Percentiles rank a stretch among this genome's conserved stretches.
phyloP scores from a whole-genome alignment of 768 basidiomycete genomes.

The button mushroom (Agaricus bisporus) region DNA sequence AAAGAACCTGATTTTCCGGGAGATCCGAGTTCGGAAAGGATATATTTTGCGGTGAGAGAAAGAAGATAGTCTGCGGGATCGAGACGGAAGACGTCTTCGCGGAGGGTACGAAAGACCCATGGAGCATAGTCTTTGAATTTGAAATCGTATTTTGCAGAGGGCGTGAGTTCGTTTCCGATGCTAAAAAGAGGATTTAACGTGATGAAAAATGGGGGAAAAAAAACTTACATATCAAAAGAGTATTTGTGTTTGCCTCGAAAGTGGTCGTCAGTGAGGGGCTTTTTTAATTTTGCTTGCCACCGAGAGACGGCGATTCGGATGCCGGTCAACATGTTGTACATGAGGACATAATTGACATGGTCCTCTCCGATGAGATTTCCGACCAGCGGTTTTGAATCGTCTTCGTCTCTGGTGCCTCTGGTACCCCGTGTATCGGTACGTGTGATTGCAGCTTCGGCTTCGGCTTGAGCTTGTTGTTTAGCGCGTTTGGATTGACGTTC shows the following conservation, averaged over 20 bases:
- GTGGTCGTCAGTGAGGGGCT: slow-evolving; percentile 79
- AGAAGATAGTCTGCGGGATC: slow-evolving; percentile 98
- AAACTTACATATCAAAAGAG: slow-evolving; percentile 91
- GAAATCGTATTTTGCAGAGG: slow-evolving; percentile 97
- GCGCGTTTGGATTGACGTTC: slow-evolving; percentile 72
- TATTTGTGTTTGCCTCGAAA: slow-evolving; percentile 88
- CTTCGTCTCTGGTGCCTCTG: slow-evolving; percentile 10
- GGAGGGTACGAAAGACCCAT: slow-evolving; percentile 93
- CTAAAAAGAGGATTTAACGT: slow-evolving; percentile 28
- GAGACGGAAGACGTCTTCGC: slow-evolving; percentile 90
- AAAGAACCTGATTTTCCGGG: slow-evolving; percentile 98
- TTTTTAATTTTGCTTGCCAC: slow-evolving; percentile 92
- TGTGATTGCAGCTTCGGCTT: slow-evolving; percentile 55
- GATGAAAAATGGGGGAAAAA: not conserved
- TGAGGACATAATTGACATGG: slow-evolving; percentile 97
- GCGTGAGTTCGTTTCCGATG: slow-evolving; percentile 95
- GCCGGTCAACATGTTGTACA: slow-evolving; percentile 99
- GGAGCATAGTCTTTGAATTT: slow-evolving; percentile 99
- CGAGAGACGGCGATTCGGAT: slow-evolving; percentile 94
- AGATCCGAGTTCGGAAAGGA: slow-evolving; percentile 94
- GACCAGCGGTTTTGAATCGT: slow-evolving; percentile 60
- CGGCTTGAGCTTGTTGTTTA: slow-evolving; percentile 55
- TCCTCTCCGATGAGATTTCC: slow-evolving; percentile 98
- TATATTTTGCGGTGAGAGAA: slow-evolving; percentile 95
- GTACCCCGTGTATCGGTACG: slow-evolving; percentile 17